A percentile compares a stretch with the other conserved stretches of the same genome.
phyloP scores from a whole-genome alignment of 768 basidiomycete species.

The Cyclocybe cylindracea region DNA sequence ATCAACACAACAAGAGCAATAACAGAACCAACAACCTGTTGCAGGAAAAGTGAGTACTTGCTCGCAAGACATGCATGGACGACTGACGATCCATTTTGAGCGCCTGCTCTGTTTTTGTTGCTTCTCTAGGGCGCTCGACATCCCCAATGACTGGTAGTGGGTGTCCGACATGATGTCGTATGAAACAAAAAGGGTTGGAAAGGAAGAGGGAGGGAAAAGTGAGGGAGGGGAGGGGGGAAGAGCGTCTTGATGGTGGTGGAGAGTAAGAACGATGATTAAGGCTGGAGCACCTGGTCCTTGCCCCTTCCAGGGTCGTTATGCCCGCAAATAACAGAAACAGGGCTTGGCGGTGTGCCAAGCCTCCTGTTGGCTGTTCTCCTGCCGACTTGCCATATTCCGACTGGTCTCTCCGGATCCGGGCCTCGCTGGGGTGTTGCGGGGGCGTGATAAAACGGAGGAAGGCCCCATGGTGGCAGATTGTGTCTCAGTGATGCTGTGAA shows the following conservation, averaged over 20 bases:
- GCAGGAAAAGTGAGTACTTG: not conserved
- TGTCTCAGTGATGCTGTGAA: too few relatives aligned
- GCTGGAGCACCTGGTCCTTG: not conserved
- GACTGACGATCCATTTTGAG: slow-evolving; percentile 61
- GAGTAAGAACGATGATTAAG: slow-evolving; percentile 2
- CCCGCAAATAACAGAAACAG: slow-evolving; percentile 3
- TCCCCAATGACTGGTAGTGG: slow-evolving; percentile 18
- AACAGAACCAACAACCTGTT: slow-evolving; percentile 53
- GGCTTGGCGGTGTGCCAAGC: not conserved
- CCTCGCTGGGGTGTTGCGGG: too few relatives aligned
- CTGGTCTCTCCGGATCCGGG: too few relatives aligned
- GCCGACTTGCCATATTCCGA: not conserved
- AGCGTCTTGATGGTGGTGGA: not conserved
- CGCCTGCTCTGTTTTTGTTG: slow-evolving; percentile 31
- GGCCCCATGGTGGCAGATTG: too few relatives aligned
- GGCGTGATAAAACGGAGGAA: too few relatives aligned
- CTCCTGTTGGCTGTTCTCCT: not conserved
- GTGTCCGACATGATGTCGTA: slow-evolving; percentile 13
- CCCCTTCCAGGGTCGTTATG: not conserved
- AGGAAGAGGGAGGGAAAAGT: slow-evolving; percentile 5
- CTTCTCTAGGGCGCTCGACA: slow-evolving; percentile 31
- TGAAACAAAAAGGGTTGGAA: slow-evolving; percentile 7
- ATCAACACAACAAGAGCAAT: slow-evolving; percentile 52
- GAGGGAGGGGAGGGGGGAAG: slow-evolving; percentile 6
- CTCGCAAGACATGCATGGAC: not conserved